These are phyloP conservation scores for Ascochyta koolunga DNA, from an alignment of 2,329 filamentous ascomycete species.

Conservation along the genomic window DNA sequence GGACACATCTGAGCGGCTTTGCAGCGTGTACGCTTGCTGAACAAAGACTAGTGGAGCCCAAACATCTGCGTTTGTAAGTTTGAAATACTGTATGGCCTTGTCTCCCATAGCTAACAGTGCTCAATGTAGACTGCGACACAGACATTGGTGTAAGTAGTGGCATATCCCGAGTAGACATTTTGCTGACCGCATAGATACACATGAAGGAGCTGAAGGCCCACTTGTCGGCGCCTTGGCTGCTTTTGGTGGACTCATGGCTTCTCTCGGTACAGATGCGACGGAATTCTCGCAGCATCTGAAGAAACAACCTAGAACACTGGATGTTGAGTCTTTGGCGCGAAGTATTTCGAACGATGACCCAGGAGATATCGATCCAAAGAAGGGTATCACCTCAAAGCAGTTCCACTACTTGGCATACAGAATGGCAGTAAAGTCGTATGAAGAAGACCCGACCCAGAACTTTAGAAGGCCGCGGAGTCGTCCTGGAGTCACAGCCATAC, in stretches of 20 bases:
- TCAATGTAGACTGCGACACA: slow-evolving; percentile 20
- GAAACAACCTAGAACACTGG: background rate
- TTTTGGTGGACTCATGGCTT: slow-evolving; percentile 15
- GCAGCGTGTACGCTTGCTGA: slow-evolving; percentile 19
- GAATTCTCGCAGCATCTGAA: slow-evolving; percentile 21
- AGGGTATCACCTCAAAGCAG: slow-evolving; percentile 11
- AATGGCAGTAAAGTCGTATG: slow-evolving; percentile 25
- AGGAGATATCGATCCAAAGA: background rate
- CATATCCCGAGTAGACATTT: background rate
- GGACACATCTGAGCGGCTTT: slow-evolving; percentile 25
- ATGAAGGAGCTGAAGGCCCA: slow-evolving; percentile 27
- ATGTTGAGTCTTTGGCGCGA: slow-evolving; percentile 1
- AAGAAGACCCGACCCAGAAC: slow-evolving; percentile 15
- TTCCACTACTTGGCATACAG: slow-evolving; percentile 20
- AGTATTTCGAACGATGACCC: slow-evolving; percentile 1
- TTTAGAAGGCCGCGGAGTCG: slow-evolving; percentile 3
- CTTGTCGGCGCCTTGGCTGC: slow-evolving; percentile 19
- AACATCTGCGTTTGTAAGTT: slow-evolving; percentile 22
- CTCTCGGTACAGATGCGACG: slow-evolving; percentile 16
- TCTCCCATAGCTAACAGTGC: background rate
- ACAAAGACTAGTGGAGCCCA: slow-evolving; percentile 11
- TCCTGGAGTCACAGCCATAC: slow-evolving; percentile 5
- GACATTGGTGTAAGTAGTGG: slow-evolving; percentile 25
- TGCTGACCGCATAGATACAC: slow-evolving; percentile 20
- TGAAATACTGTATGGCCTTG: background rate